Base-by-base conservation (phyloP, 2,329 filamentous ascomycete species). In the Neoscytalidium dimidiatum region DNA sequence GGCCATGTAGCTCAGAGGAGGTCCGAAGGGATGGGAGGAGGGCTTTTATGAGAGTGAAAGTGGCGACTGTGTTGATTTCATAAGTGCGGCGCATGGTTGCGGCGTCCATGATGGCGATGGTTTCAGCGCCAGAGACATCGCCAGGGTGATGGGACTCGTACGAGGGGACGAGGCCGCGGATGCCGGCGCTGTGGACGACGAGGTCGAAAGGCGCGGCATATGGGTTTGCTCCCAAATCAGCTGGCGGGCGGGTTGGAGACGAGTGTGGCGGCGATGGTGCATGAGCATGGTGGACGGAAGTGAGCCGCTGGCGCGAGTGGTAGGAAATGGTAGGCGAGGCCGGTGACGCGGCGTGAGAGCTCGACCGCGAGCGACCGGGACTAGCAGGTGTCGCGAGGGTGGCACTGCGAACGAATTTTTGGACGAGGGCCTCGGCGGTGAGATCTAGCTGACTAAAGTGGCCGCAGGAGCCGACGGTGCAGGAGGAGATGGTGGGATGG, bases 131-230 rank as follows among this genome's bases (percentile, higher is more conserved):
- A 1, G 75, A 72, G 4, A 81, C 77, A 63, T 79, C 71, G 21
- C 71, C 69, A 1, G 73, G 73, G 1, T 70, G 62, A 21, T 69
- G 31, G 9, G 64, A 17, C 29, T 71, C 69, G 6, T 77, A 66
- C 5, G 70, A 29, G 0, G 75, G 73, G 0, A 81, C 80, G 1
- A 83, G 75, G 6, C 81, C 81, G 6, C 81, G 75, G 49, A 82
- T 72, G 5, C 81, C 81, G 6, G 79, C 80, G 64, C 73, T 75
- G 73, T 83, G 81, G 44, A 83, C 72, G 9, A 82, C 44, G 0
- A 82, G 70, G 57, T 75, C 70, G 46, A 83, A 75, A 0, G 72
- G 72, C 1, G 41, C 66, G 19, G 38, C 6, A 17, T 46, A 19
- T 19, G n/a, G n/a, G n/a, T n/a, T n/a, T n/a, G n/a, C n/a, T n/a